Percentiles rank a stretch among this genome's conserved stretches.
phyloP scores from a whole-genome alignment of 768 basidiomycete species.

The Kwoniella heveanensis region DNA sequence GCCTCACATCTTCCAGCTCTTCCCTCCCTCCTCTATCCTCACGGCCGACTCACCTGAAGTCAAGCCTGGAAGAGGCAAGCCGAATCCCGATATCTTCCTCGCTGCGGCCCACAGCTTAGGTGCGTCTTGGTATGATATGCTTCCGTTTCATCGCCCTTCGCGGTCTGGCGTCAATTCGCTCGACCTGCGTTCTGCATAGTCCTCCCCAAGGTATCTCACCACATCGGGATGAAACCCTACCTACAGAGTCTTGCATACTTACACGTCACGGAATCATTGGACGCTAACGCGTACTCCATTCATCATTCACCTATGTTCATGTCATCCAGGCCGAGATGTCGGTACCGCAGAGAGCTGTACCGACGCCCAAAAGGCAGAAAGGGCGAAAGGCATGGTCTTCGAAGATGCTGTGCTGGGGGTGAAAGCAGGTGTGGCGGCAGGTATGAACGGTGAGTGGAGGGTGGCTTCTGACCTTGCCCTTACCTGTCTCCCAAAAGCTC shows the following conservation, averaged over 20 bases:
- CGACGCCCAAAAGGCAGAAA: conserved; percentile 38
- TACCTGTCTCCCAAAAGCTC: no score
- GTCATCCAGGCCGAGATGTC: conserved; percentile 52
- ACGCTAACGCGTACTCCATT: background rate
- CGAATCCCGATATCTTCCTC: conserved; percentile 53
- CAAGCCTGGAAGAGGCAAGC: conserved; percentile 52
- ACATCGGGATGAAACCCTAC: no score
- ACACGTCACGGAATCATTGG: no score
- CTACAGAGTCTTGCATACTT: no score
- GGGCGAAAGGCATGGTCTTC: conserved; percentile 49
- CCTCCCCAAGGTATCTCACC: no score
- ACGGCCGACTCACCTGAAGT: conserved; percentile 52
- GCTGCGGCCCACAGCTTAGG: conserved; percentile 53
- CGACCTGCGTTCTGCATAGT: no score
- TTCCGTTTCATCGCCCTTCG: no score
- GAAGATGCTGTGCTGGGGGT: conserved; percentile 55
- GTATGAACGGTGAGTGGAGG: conserved; percentile 49
- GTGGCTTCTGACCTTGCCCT: background rate
- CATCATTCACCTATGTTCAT: background rate
- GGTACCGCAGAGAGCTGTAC: conserved; percentile 43
- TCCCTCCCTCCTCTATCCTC: conserved; percentile 47
- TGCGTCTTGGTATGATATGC: no score
- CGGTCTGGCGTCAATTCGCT: no score
- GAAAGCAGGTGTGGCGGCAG: conserved; percentile 52
- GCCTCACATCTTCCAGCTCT: conserved; percentile 50